Evolutionary conservation across 768 basidiomycete genomes (phyloP).

Genomic region (Panellus pusillus): DNA sequence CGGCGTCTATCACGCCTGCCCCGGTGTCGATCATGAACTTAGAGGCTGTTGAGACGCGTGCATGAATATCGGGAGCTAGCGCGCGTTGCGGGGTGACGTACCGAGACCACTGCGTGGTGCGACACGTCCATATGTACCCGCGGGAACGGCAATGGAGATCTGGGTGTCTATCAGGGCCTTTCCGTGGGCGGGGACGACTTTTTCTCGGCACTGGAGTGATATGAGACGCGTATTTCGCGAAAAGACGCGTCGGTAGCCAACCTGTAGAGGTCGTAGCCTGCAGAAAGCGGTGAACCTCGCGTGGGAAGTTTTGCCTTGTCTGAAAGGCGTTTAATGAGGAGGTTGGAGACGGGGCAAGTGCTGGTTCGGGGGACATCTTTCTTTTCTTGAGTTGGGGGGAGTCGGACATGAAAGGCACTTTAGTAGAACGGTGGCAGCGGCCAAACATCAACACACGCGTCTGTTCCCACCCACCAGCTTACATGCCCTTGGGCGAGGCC

Average conservation of each 20-base stretch:
- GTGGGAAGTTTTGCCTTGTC: constrained; percentile 83
- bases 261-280: constrained; percentile 97
- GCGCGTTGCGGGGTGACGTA: constrained; percentile 34
- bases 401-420: constrained; percentile 26
- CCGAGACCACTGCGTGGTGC: constrained; percentile 96
- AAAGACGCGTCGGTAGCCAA: constrained; percentile 33
- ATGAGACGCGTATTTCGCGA: background rate
- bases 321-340: constrained; percentile 85
- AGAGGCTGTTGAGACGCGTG: constrained; percentile 55
- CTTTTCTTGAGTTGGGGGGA: constrained; percentile 54
- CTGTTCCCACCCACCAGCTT: background rate
- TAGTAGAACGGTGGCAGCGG: no score
- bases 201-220: constrained; percentile 67
- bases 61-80: background rate
- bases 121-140: constrained; percentile 93
- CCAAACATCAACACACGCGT: background rate
- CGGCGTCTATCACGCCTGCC: constrained; percentile 95
- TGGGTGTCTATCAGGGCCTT: constrained; percentile 92
- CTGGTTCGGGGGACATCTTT: constrained; percentile 49
- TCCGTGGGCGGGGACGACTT: constrained; percentile 85
- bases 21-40: constrained; percentile 99
- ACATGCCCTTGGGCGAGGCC: constrained; percentile 12
- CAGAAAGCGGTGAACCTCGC: constrained; percentile 81
- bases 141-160: constrained; percentile 89
- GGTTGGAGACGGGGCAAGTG: constrained; percentile 44